Base-by-base conservation (phyloP, 2,329 filamentous ascomycete species). In the Colletotrichum destructivum region DNA sequence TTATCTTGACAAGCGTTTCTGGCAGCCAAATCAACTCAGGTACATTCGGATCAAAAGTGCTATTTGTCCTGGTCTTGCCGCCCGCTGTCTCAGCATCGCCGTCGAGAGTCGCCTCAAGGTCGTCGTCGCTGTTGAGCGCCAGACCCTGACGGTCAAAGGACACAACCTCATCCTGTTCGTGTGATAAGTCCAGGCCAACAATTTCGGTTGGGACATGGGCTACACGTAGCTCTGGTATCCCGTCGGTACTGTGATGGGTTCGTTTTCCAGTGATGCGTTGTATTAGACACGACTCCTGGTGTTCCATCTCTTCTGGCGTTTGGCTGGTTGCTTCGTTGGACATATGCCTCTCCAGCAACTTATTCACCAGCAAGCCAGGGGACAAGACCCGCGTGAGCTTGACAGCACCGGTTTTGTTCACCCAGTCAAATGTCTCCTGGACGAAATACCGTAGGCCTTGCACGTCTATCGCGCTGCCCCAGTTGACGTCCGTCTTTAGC, bases 361-460 rank as follows among this genome's bases (percentile, higher is more conserved):
- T 90, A 72, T 88, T 89, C 16, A 90, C 86, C 3, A 98, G 84
- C 1, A 98, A 82, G 9, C 92, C 91, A 13, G 94, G 93, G 0
- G 94, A 93, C 13, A 98, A 84, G 38, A 93, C 92, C 16, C 92
- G 89, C 38, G 98, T 91, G 72, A 98, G 93, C 78, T 98, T 97
- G 77, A 93, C 89, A 18, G 95, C 95, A 0, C 95, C 96, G 62
- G 88, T 88, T 38, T 91, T 88, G 76, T 91, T 92, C 5, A 88
- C 90, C 96, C 96, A 99, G 71, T 95, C 94, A 75, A 99, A 97
- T 0, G 92, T 92, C 74, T 97, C 91, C 1, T 88, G 87, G 0
- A 92, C 89, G 79, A 98, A 98, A 16, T 88, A 86, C 46, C 96
- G 89, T 46, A 99, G 82, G 0, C 89, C 90, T 4, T 83, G 77